Conservation (phyloP, 441 rosid species). For the Bruguiera hainesii region DNA sequence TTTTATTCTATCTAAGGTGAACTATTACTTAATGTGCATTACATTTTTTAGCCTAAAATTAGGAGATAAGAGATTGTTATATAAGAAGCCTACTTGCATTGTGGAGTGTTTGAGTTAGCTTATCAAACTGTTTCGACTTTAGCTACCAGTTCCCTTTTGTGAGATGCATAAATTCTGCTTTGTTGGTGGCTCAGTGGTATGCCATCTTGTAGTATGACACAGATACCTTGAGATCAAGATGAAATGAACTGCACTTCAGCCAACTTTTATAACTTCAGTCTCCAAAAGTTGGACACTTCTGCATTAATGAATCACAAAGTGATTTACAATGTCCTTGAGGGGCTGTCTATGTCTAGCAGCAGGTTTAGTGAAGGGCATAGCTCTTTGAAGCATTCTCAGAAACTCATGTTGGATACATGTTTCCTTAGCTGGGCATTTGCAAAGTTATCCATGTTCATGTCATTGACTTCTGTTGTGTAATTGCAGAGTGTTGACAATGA, state of each 20-base stretch:
- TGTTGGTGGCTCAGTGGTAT: background rate
- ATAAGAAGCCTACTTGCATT: background rate
- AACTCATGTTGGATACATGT: background rate
- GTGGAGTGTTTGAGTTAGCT: background rate
- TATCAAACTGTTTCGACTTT: background rate
- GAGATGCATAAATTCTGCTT: background rate
- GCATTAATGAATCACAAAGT: too few relatives aligned
- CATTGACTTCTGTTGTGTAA: constrained; percentile 16
- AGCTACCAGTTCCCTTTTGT: background rate
- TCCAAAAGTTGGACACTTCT: background rate
- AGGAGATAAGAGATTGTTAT: background rate
- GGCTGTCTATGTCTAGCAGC: too few relatives aligned
- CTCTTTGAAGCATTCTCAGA: background rate
- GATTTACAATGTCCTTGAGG: too few relatives aligned
- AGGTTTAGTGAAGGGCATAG: too few relatives aligned
- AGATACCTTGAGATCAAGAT: background rate
- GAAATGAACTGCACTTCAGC: background rate
- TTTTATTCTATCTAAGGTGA: constrained; percentile 86
- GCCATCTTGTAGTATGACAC: background rate
- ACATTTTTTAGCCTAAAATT: constrained; percentile 11
- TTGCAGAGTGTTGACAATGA: constrained; percentile 95
- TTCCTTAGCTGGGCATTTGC: constrained; percentile 1
- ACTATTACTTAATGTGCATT: background rate
- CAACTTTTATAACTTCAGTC: background rate
- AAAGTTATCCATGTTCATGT: constrained; percentile 11